These are phyloP conservation scores for Amphicarpaea edgeworthii DNA, from an alignment of 306 rosid species.

Conservation along the genomic window DNA sequence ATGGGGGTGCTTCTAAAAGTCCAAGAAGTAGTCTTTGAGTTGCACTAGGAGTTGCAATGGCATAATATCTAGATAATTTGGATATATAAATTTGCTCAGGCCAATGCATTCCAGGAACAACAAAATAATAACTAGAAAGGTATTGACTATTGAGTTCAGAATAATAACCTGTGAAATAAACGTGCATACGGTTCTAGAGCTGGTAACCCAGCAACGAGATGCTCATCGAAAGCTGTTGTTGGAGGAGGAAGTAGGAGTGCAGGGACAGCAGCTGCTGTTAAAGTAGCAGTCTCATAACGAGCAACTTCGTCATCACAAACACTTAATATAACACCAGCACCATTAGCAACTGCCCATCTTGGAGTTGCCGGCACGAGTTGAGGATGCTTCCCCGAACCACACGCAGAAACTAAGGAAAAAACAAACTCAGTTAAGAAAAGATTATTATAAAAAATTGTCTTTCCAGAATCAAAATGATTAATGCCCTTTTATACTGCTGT, in stretches of 20 bases:
- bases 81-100: background rate
- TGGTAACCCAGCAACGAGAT: conserved; percentile 89
- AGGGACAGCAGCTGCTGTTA: conserved; percentile 92
- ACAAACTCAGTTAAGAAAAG: background rate
- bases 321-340: conserved; percentile 92
- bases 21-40: conserved; percentile 96
- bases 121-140: conserved; percentile 4
- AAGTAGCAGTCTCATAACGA: conserved; percentile 87
- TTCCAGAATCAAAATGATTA: background rate
- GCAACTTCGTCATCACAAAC: conserved; percentile 91
- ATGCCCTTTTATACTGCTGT: background rate
- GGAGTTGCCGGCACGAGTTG: conserved; percentile 87
- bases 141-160: conserved; percentile 40
- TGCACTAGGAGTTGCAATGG: conserved; percentile 96
- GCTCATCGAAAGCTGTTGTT: conserved; percentile 88
- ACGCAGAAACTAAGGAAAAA: conserved; percentile 63
- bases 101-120: background rate
- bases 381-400: conserved; percentile 91
- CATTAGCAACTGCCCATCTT: conserved; percentile 92
- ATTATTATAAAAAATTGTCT: background rate
- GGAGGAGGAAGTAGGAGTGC: conserved; percentile 95
- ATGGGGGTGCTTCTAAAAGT: conserved; percentile 92
- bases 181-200: conserved; percentile 98
- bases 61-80: conserved; percentile 70
- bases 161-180: conserved; percentile 77